Evolutionary conservation across 805 yeast species (phyloP), one percentile per base, ranked within the genome.

Genomic region (Zygosaccharomyces kombuchaensis): DNA sequence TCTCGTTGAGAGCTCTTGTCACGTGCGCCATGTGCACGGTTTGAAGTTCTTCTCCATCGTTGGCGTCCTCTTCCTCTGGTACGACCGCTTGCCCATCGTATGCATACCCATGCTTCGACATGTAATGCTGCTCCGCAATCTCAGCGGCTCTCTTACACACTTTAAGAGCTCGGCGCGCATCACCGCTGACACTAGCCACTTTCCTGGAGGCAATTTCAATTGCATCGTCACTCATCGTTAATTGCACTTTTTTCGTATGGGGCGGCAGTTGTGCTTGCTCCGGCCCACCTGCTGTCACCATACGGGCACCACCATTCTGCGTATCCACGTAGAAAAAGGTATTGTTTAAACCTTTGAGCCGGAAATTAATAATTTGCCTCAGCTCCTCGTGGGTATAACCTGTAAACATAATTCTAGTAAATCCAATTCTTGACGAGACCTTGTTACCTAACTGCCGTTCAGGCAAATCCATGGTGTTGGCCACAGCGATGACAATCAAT

Each of bases 381-480:
- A 93, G 71, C 61, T 93, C 93, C 41, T 77, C 79, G 60, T 80
- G 84, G 0, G 89, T 81, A 62, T 93, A 93, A 2, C 98, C 96
- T 1, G 88, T 79, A 59, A 93, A 93, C 65, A 85, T 87, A 34
- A 91, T 76, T 65, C 98, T 77, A 8, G 86, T 80, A 30, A 90
- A 72, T 1, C 99, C 99, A 47, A 93, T 72, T 54, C 99, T 78
- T 1, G 96, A 87, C 0, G 96, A 84, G 3, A 89, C 84, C 65
- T 93, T 93, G 65, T 88, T 91, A 14, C 93, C 81, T 32, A 93
- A 70, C 41, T 82, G 75, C 43, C 96, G 72, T 62, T 93, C 99
- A 0, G 99, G 98, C 39, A 93, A 69, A 68, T 93, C 98, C 96
- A 93, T 89, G 0, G 97, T 90, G 63, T 93, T 93, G 3, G 98